Percentiles rank a stretch among this genome's conserved stretches.
These are phyloP conservation scores for Fraxinus pennsylvanica DNA, from an alignment of 257 asterid genomes.

Conservation along the genomic window DNA sequence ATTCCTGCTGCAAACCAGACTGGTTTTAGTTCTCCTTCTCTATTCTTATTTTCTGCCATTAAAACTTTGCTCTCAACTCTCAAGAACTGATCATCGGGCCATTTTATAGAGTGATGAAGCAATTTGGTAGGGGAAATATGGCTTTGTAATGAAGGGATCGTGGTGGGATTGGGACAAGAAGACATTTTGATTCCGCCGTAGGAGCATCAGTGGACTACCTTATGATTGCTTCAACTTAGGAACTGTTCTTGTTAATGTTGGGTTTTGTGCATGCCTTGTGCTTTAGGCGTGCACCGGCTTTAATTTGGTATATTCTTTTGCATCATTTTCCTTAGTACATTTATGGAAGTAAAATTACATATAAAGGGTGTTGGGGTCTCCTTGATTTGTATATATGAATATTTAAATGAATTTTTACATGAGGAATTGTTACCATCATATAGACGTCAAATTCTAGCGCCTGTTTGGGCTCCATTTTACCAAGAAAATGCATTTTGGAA, in stretches of 20 bases:
- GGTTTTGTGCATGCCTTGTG: conserved; percentile 19
- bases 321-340: background rate
- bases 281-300: conserved; percentile 49
- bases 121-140: background rate
- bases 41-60: conserved; percentile 42
- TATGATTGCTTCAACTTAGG: conserved; percentile 43
- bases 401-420: too few species aligned
- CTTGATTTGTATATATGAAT: too few species aligned
- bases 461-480: too few species aligned
- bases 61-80: too few species aligned
- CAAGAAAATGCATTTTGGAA: too few species aligned
- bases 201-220: conserved; percentile 36
- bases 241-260: conserved; percentile 4
- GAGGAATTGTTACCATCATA: too few species aligned
- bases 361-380: background rate
- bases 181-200: conserved; percentile 54
- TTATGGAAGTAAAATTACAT: background rate
- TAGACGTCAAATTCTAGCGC: too few species aligned
- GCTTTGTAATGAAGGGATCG: conserved; percentile 45
- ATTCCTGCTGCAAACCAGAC: conserved; percentile 89
- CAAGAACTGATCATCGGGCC: conserved; percentile 15
- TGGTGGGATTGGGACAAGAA: conserved; percentile 65
- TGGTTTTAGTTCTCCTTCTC: conserved; percentile 58
- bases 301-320: conserved; percentile 16
- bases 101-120: conserved; percentile 31